These are phyloP conservation scores for Amanita pallidorosea DNA, from an alignment of 768 basidiomycete species.

Conservation along the genomic window DNA sequence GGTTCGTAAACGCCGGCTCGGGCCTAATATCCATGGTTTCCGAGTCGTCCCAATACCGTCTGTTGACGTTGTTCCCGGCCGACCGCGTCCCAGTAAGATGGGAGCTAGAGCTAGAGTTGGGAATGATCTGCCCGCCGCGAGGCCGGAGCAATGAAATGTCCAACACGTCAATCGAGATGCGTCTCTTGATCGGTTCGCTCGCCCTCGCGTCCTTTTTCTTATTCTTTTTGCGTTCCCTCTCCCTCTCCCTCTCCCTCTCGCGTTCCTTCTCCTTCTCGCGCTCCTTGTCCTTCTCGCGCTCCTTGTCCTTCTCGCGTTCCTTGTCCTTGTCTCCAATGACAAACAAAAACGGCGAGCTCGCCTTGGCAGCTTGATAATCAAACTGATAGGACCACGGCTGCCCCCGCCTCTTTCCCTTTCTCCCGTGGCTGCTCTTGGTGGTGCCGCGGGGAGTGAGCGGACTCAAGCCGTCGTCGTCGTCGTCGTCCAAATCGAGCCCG, in stretches of 20 bases:
- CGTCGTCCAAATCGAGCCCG: neutral
- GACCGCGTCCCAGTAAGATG: too few relatives aligned
- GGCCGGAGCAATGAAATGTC: neutral
- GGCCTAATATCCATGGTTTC: neutral
- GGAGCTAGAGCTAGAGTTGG: neutral
- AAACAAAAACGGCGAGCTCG: slow-evolving; percentile 9
- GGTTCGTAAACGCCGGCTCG: too few relatives aligned
- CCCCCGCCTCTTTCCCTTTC: slow-evolving; percentile 3
- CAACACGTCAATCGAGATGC: neutral
- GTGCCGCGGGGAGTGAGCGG: neutral
- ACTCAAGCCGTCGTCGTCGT: neutral
- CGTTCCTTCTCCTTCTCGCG: neutral
- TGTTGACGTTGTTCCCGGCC: neutral
- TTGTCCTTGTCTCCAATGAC: slow-evolving; percentile 1
- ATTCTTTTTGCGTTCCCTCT: neutral
- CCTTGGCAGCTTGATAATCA: slow-evolving; percentile 11
- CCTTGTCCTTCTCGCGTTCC: slow-evolving; percentile 4
- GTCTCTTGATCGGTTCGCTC: neutral
- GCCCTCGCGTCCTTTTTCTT: neutral
- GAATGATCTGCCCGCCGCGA: neutral
- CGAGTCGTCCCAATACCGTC: neutral
- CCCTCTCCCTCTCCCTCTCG: neutral
- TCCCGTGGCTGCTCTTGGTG: neutral
- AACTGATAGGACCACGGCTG: slow-evolving; percentile 17
- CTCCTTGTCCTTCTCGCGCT: slow-evolving; percentile 6